Conservation (phyloP, 257 asterid genomes). For the Fraxinus quadrangulata region DNA sequence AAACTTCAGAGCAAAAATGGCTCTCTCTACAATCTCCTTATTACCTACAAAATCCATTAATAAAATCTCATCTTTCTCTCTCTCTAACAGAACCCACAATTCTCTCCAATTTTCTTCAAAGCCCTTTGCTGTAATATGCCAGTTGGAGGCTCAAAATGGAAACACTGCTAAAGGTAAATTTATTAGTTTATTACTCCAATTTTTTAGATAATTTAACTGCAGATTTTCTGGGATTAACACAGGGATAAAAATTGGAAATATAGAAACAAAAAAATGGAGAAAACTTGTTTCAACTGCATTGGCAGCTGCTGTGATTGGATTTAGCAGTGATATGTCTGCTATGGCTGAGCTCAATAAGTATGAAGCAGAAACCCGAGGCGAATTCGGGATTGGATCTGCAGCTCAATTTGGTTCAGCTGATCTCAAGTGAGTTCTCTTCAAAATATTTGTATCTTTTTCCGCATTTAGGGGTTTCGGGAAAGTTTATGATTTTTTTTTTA, state of each 20-base stretch:
- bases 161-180: slow-evolving; percentile 44
- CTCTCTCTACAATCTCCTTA: slow-evolving; percentile 60
- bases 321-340: slow-evolving; percentile 55
- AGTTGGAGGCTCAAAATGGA: slow-evolving; percentile 31
- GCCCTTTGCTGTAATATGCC: slow-evolving; percentile 42
- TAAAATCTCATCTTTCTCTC: slow-evolving; percentile 33
- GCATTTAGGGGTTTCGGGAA: background rate
- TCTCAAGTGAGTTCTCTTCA: slow-evolving; percentile 51
- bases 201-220: background rate
- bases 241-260: slow-evolving; percentile 35
- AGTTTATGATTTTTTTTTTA: background rate
- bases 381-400: slow-evolving; percentile 96
- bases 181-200: background rate
- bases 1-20: slow-evolving; percentile 46
- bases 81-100: slow-evolving; percentile 24
- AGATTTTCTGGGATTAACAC: slow-evolving; percentile 2
- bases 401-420: slow-evolving; percentile 98
- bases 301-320: slow-evolving; percentile 76
- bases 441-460: background rate
- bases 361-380: slow-evolving; percentile 96
- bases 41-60: slow-evolving; percentile 51
- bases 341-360: slow-evolving; percentile 85
- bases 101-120: slow-evolving; percentile 36
- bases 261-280: slow-evolving; percentile 66
- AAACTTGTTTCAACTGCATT: slow-evolving; percentile 64